Evolutionary conservation across 78 protist genomes (phyloP), one percentile per base, ranked within the genome.

Genomic region (Polysphondylium violaceum): DNA sequence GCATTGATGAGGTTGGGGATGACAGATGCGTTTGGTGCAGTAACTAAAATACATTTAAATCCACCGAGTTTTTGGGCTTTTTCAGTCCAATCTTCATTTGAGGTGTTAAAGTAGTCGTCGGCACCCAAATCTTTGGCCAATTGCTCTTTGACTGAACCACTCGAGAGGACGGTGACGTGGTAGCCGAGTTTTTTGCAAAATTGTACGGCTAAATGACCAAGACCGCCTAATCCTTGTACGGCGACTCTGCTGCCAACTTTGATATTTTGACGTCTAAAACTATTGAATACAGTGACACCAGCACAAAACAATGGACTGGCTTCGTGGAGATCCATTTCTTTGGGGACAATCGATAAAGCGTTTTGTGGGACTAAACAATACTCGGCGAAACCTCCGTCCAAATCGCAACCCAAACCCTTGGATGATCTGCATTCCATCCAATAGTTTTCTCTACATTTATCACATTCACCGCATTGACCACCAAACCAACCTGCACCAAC

Each of bases 151-250:
- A 29, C 61, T 19, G 0, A 21, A 25, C 86, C 36, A 1, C 33
- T 36, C n/a, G 87, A 73, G 41, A 88, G 2, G 3, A 93, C 96
- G 33, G 68, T 50, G 0, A 77, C 94, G 16, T 64, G 67, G 38
- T 50, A 64, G 1, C 96, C 96, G 58, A 94, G 25, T 27, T 47
- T 55, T 33, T n/a, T 63, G 19, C 78, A 71, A 53, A 76, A 94
- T 63, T 94, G 96, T 17, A 94, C 56, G 9, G 76, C 96, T 5
- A 94, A 58, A 86, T 88, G 94, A 35, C 96, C 96, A 11, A 94
- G 72, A 8, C 96, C 96, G 17, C 94, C 96, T 27, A 89, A n/a
- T 44, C 96, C 95, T 14, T 21, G 50, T 35, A 94, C 53, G 12
- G 60, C 88, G 6, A 89, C 88, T 1, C 47, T 8, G 8, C 41